Evolutionary conservation across 495 filamentous ascomycete genomes (phyloP).

Genomic region (Hyaloscypha bicolor): DNA sequence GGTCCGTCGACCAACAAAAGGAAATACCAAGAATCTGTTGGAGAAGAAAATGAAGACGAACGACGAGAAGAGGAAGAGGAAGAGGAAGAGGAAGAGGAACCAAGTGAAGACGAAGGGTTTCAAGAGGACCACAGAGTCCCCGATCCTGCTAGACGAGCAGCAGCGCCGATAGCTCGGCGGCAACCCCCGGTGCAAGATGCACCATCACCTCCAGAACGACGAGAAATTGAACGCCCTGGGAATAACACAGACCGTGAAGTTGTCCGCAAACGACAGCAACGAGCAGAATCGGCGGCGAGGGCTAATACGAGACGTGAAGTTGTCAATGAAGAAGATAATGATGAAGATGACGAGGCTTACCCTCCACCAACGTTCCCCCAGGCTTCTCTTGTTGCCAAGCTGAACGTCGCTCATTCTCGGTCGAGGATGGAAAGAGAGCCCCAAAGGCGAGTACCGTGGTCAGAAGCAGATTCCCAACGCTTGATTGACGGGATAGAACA

Average conservation of each 20-base stretch:
- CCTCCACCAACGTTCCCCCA: constrained; percentile 27
- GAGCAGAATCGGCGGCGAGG: background rate
- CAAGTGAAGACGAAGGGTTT: constrained; percentile 31
- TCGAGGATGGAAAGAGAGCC: constrained; percentile 27
- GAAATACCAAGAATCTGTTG: constrained; percentile 12
- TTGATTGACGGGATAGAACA: constrained; percentile 53
- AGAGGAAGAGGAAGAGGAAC: constrained; percentile 24
- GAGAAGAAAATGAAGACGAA: constrained; percentile 7
- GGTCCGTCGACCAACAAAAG: constrained; percentile 15
- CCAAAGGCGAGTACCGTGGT: constrained; percentile 53
- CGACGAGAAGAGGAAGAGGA: constrained; percentile 23
- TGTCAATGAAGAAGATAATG: constrained; percentile 10
- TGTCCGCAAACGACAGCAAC: background rate
- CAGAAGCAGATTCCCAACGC: constrained; percentile 41
- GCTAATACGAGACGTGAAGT: background rate
- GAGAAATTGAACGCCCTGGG: background rate
- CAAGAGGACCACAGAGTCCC: constrained; percentile 27
- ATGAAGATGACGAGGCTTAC: constrained; percentile 15
- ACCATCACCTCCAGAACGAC: constrained; percentile 20
- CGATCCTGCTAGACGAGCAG: constrained; percentile 17
- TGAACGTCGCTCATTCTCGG: constrained; percentile 20
- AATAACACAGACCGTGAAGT: background rate
- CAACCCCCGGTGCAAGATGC: background rate
- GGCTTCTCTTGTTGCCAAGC: constrained; percentile 29
- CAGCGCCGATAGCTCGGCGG: background rate